Conservation (phyloP, 2,329 filamentous ascomycete species). For the Fusarium sp. region DNA sequence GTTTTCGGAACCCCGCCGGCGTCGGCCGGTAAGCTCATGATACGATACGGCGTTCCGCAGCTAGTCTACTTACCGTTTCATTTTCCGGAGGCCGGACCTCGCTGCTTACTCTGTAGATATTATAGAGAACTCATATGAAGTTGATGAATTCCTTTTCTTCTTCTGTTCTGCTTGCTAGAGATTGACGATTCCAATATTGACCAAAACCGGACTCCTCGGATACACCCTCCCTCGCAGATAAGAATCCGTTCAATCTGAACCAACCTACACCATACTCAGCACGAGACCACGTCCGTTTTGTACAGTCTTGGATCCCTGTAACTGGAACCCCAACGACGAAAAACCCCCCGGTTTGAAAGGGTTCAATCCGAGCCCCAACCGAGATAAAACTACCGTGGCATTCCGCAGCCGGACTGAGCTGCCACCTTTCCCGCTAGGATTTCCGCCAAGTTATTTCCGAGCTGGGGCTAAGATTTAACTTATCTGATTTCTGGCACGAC, state of each 20-base stretch:
- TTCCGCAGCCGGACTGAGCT: conserved; percentile 23
- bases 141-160: not conserved
- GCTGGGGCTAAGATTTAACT: not conserved
- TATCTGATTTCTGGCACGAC: not conserved
- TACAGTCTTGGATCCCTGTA: conserved; percentile 13
- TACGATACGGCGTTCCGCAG: conserved; percentile 23
- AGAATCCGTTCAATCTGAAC: not conserved
- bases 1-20: conserved; percentile 46
- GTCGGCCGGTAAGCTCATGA: conserved; percentile 31
- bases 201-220: not conserved
- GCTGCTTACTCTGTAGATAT: conserved; percentile 1
- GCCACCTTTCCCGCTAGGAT: conserved; percentile 18
- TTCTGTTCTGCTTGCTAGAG: not conserved
- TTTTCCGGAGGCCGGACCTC: conserved; percentile 16
- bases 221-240: not conserved
- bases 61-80: conserved; percentile 14
- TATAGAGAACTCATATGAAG: conserved; percentile 12
- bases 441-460: conserved; percentile 14
- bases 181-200: not conserved
- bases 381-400: conserved; percentile 36
- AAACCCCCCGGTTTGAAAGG: conserved; percentile 15
- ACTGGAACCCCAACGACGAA: conserved; percentile 29
- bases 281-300: not conserved
- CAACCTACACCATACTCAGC: not conserved
- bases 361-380: conserved; percentile 19